These are phyloP conservation scores for Magnusiomyces ingens DNA, from an alignment of 1,139 yeast genomes.

Conservation along the genomic window DNA sequence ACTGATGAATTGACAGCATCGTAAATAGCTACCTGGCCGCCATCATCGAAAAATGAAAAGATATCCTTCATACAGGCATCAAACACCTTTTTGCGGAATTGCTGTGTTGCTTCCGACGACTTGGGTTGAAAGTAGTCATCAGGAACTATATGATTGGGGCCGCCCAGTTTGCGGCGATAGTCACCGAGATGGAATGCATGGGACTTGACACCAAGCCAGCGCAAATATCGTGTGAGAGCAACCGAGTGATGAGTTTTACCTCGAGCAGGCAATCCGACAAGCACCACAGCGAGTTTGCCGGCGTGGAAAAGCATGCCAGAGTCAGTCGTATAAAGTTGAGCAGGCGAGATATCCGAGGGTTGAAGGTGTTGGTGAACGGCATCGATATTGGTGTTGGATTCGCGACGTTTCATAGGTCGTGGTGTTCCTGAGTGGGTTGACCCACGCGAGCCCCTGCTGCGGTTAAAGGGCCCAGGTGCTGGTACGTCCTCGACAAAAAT, in stretches of 20 bases:
- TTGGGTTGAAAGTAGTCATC: slow-evolving; percentile 64
- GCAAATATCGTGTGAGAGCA: slow-evolving; percentile 77
- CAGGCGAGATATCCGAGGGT: slow-evolving; percentile 45
- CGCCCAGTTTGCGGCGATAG: slow-evolving; percentile 58
- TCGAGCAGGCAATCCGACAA: slow-evolving; percentile 93
- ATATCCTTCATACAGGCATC: slow-evolving; percentile 66
- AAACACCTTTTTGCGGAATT: slow-evolving; percentile 53
- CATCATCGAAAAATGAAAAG: slow-evolving; percentile 55
- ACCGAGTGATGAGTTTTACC: slow-evolving; percentile 94
- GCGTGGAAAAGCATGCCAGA: slow-evolving; percentile 91
- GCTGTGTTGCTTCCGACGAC: slow-evolving; percentile 48
- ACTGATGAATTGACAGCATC: slow-evolving; percentile 90
- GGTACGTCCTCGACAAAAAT: slow-evolving; percentile 6
- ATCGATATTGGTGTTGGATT: slow-evolving; percentile 24
- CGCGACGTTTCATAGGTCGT: slow-evolving; percentile 2
- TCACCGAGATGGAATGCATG: slow-evolving; percentile 91
- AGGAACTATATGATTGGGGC: slow-evolving; percentile 45
- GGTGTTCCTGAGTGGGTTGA: background rate
- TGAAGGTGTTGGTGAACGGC: slow-evolving; percentile 29
- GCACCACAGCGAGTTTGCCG: slow-evolving; percentile 81
- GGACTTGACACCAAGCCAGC: slow-evolving; percentile 92
- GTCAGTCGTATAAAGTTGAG: slow-evolving; percentile 85
- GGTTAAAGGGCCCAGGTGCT: slow-evolving; percentile 15
- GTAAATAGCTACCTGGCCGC: slow-evolving; percentile 89
- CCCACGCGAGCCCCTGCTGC: slow-evolving; percentile 1